Evolutionary conservation across 2,329 filamentous ascomycete species (phyloP).

Genomic region (Colletotrichum godetiae): DNA sequence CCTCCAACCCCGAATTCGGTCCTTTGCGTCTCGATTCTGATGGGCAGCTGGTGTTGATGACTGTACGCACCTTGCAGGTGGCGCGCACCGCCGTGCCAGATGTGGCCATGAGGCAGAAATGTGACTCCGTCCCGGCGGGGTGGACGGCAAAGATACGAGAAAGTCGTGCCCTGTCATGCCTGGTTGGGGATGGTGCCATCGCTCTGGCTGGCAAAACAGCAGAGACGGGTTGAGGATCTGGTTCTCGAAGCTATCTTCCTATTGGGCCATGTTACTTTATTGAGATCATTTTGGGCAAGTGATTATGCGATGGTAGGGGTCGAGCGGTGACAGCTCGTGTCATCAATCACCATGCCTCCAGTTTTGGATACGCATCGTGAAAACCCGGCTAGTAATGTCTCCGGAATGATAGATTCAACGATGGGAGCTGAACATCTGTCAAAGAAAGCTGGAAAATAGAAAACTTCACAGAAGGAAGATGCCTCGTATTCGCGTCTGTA

Average conservation of each 20-base stretch:
- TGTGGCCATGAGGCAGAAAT: slow-evolving; percentile 15
- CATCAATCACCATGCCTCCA: slow-evolving; percentile 4
- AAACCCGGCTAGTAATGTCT: not conserved
- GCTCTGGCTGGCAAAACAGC: not conserved
- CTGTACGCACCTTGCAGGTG: slow-evolving; percentile 25
- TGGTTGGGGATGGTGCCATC: slow-evolving; percentile 15
- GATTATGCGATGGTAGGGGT: slow-evolving; percentile 16
- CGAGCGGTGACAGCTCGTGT: slow-evolving; percentile 19
- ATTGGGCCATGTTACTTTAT: slow-evolving; percentile 33
- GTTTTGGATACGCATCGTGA: not conserved
- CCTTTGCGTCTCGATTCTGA: slow-evolving; percentile 8
- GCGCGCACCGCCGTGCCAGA: slow-evolving; percentile 16
- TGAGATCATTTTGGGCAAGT: slow-evolving; percentile 31
- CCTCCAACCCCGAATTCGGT: slow-evolving; percentile 1
- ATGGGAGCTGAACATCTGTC: not conserved
- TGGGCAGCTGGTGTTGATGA: slow-evolving; percentile 16
- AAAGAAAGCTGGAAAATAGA: not conserved
- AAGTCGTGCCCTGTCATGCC: slow-evolving; percentile 18
- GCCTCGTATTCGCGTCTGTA: not conserved
- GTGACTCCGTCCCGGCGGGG: slow-evolving; percentile 16
- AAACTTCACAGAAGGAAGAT: not conserved
- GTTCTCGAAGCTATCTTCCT: slow-evolving; percentile 1
- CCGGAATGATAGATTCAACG: not conserved
- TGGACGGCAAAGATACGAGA: slow-evolving; percentile 28
- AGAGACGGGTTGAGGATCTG: not conserved